These are phyloP conservation scores for Cytospora mali DNA, from an alignment of 2,329 filamentous ascomycete species.

Conservation along the genomic window DNA sequence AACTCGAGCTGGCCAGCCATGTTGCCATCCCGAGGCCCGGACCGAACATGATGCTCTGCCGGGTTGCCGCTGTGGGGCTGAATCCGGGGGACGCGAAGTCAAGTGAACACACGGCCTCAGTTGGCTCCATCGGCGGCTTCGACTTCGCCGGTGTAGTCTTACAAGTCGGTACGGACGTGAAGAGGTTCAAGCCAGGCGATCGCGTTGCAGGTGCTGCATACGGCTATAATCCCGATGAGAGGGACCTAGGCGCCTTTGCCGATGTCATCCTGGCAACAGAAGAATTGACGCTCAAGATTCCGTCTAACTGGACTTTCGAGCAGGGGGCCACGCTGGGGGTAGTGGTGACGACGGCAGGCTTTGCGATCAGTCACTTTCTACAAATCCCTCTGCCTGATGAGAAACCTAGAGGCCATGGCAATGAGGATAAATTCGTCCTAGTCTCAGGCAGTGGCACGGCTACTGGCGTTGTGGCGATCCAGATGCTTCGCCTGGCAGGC, in stretches of 20 bases:
- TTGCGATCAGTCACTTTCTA: background rate
- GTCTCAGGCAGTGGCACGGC: constrained; percentile 7
- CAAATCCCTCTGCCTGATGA: background rate
- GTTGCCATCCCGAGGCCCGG: background rate
- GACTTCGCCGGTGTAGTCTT: constrained; percentile 37
- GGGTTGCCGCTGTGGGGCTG: constrained; percentile 33
- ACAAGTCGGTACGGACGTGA: constrained; percentile 29
- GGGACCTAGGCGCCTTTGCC: background rate
- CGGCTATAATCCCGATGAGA: constrained; percentile 18
- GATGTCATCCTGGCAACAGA: background rate
- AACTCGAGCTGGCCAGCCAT: background rate
- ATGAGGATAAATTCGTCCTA: constrained; percentile 27
- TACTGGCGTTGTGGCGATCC: constrained; percentile 4
- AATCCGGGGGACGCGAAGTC: constrained; percentile 39
- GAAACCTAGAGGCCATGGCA: background rate
- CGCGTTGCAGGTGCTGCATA: constrained; percentile 25
- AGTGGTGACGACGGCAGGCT: background rate
- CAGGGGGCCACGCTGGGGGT: constrained; percentile 1
- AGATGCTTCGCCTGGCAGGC: constrained; percentile 6
- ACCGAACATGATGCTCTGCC: background rate
- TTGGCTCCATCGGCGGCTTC: constrained; percentile 33
- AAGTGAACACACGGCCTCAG: constrained; percentile 30
- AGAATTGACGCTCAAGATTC: background rate
- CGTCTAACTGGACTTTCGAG: background rate
- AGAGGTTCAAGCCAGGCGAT: constrained; percentile 28